Evolutionary conservation across 2,329 filamentous ascomycete genomes (phyloP), one percentile per base, ranked within the genome.

Genomic region (Pestalotiopsis sp.): DNA sequence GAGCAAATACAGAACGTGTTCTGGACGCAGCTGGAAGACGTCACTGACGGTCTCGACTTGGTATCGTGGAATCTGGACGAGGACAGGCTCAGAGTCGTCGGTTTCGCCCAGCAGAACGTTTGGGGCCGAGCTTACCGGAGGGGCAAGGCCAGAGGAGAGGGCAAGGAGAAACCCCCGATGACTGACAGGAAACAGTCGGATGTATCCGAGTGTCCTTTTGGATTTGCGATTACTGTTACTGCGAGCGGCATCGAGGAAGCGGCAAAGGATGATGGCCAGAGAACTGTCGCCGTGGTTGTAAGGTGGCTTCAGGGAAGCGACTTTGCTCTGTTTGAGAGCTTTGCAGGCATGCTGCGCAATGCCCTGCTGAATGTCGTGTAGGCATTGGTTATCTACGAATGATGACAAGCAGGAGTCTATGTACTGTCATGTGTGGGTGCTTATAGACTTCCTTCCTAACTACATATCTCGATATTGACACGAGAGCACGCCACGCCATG

Each of bases 241-340:
- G 77, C 82, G 1, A 75, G 76, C 1, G 76, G 80, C 27, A 3
- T 13, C 36, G 14, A 25, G 20, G 14, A n/a, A 5, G 45, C 20
- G 1, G 2, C 4, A 20, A 38, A 23, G 17, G 78, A 83, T 3
- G 78, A 81, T 20, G 31, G 4, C 3, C n/a, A 20, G 17, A n/a
- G 31, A n/a, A 61, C 12, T 39, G 81, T 90, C 0, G 79, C 76
- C 2, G 81, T 92, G 4, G 73, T 79, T 4, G 83, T 92, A 66
- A 85, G 92, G 39, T 97, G 93, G 95, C 76, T 93, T 0, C 90
- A 93, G 74, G 95, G 96, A 0, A 83, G 85, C 5, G 92, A 97
- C 72, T 83, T 87, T 20, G 85, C 90, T 0, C 76, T 96, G 0
- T 97, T 95, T 79, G 93, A 97, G 80, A 98, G 95, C 77, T 94